phyloP scores from a whole-genome alignment of 2,329 filamentous ascomycete genomes.

The Zopfia rhizophila region DNA sequence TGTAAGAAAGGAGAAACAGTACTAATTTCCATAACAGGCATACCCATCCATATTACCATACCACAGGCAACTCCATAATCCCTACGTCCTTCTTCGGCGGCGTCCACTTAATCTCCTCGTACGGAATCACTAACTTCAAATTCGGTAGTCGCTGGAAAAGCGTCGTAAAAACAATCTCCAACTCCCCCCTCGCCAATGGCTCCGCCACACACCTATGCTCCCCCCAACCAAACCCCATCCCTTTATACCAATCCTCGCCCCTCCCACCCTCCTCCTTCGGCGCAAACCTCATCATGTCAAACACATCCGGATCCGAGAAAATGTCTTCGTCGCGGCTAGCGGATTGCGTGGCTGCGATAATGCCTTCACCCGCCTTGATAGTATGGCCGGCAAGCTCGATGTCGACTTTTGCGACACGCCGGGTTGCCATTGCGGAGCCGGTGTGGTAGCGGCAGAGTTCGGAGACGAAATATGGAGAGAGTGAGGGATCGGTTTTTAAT shows the following conservation, averaged over 20 bases:
- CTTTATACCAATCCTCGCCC: conserved; percentile 37
- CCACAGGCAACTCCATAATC: conserved; percentile 52
- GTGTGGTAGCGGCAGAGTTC: conserved; percentile 63
- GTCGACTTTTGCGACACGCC: conserved; percentile 61
- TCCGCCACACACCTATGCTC: conserved; percentile 61
- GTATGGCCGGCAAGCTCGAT: conserved; percentile 56
- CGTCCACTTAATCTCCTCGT: conserved; percentile 54
- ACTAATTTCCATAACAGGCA: too few species aligned
- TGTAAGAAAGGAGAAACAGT: too few species aligned
- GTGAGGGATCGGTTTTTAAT: conserved; percentile 53
- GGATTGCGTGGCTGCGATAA: conserved; percentile 61
- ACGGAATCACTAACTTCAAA: conserved; percentile 52
- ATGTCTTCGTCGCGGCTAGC: conserved; percentile 60
- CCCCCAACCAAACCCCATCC: conserved; percentile 60
- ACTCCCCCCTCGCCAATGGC: conserved; percentile 55
- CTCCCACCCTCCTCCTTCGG: conserved; percentile 24
- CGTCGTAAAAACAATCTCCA: conserved; percentile 56
- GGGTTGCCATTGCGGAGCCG: conserved; percentile 59
- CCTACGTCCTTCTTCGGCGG: conserved; percentile 55
- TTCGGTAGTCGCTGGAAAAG: conserved; percentile 54
- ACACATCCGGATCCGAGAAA: conserved; percentile 38
- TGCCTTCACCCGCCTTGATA: conserved; percentile 58
- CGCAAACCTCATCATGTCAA: conserved; percentile 51
- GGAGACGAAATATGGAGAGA: conserved; percentile 56
- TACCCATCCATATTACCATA: conserved; percentile 42